These are phyloP conservation scores for Blastomyces emzantsi DNA, from an alignment of 2,329 filamentous ascomycete species.

Conservation along the genomic window DNA sequence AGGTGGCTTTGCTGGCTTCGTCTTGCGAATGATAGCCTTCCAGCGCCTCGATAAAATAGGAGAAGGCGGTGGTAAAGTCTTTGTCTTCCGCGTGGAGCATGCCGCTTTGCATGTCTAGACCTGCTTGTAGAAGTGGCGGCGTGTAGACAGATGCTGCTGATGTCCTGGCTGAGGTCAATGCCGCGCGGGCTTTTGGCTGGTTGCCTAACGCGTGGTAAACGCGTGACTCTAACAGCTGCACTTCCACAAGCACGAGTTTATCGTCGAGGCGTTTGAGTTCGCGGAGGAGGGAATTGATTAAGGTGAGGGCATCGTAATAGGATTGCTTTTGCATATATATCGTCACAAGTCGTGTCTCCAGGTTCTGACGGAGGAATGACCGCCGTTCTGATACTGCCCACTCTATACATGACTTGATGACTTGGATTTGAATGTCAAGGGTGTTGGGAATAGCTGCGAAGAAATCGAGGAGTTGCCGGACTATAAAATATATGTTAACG, in stretches of 20 bases:
- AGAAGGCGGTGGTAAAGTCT: conserved; percentile 98
- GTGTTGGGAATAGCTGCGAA: conserved; percentile 91
- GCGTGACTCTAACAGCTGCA: conserved; percentile 91
- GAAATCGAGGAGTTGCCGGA: conserved; percentile 92
- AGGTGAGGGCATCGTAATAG: conserved; percentile 91
- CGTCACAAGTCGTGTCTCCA: conserved; percentile 87
- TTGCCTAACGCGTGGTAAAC: conserved; percentile 98
- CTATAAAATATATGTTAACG: conserved; percentile 39
- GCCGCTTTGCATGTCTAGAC: conserved; percentile 97
- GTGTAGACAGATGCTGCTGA: conserved; percentile 97
- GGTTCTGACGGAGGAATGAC: conserved; percentile 93
- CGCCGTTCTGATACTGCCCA: conserved; percentile 94
- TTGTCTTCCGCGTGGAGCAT: conserved; percentile 98
- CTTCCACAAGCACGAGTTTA: conserved; percentile 95
- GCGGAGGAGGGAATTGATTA: conserved; percentile 92
- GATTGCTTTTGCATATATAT: conserved; percentile 97
- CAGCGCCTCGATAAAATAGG: conserved; percentile 98
- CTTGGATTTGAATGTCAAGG: conserved; percentile 84
- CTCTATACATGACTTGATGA: conserved; percentile 99
- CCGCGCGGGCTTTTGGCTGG: conserved; percentile 88
- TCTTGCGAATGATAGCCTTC: conserved; percentile 95
- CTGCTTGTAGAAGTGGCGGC: conserved; percentile 86
- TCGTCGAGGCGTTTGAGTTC: conserved; percentile 98
- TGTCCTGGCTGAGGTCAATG: conserved; percentile 86
- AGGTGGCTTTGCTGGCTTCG: conserved; percentile 80